Base-by-base conservation (phyloP, 106 monocot species). In the Dioscorea alata region DNA sequence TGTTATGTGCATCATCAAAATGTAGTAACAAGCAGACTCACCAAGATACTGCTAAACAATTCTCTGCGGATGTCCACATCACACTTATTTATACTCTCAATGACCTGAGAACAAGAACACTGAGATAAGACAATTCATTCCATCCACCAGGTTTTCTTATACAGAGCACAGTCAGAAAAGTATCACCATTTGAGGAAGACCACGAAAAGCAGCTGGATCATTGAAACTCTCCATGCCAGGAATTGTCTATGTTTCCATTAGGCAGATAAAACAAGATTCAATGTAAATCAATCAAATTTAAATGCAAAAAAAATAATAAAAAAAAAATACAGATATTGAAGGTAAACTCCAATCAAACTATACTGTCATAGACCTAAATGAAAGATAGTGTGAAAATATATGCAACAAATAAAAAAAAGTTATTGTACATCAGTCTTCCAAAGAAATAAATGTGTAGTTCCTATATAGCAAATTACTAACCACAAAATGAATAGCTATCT, bases 1-100 rank as follows among this genome's bases (percentile, higher is more conserved):
- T 42, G 42, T 6, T 8, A 42, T 42, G 42, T 28, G 28, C 28
- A 42, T 42, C 9, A 42, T 42, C 42, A 17, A 23, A 50, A 49
- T 28, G 49, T 69, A 34, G 14, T 17, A 49, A 20, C 24, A 13
- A 52, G 20, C 10, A 35, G 70, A 42, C 28, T 72, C 92, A 96
- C 96, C 83, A 96, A 67, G 57, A 96, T 86, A 70, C 88, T 96
- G 84, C 92, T 92, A 52, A 89, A 91, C n/a, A 96, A 63, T 79
- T 96, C 96, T 80, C 89, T 88, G 59, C 89, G 80, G 24, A 96
- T 96, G 69, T 96, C 96, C 60, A 79, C 96, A 48, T 96, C 96
- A 82, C 92, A 96, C 63, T 76, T 96, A 70, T 96, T 96, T 80
- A 96, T 91, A 80, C 91, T 89, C 67, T 96, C 96, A 52, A 96